phyloP scores from a whole-genome alignment of 2,329 filamentous ascomycete genomes.

The Herpotrichia juniperi region DNA sequence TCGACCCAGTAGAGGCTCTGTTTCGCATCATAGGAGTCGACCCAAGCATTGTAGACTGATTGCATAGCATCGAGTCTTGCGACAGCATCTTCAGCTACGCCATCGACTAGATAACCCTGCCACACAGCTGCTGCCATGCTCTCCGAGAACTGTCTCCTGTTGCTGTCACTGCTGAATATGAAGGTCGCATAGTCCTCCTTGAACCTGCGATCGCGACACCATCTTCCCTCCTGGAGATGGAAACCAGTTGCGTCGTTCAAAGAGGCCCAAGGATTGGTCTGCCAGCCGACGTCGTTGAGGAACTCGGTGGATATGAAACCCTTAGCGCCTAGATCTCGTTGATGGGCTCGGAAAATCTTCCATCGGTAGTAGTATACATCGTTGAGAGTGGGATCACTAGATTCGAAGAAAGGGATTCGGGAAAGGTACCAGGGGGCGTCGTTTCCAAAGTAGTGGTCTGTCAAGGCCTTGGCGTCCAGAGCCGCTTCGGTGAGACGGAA shows the following conservation, averaged over 20 bases:
- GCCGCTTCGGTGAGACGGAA: conserved; percentile 10
- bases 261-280: conserved; percentile 49
- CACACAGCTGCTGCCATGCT: conserved; percentile 51
- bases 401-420: conserved; percentile 49
- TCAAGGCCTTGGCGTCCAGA: conserved; percentile 34
- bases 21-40: conserved; percentile 46
- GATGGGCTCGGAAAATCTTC: conserved; percentile 52
- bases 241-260: conserved; percentile 54
- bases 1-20: conserved; percentile 53
- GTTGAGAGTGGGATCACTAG: conserved; percentile 44
- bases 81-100: conserved; percentile 39
- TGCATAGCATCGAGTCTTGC: conserved; percentile 45
- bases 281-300: conserved; percentile 52
- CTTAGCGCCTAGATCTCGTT: conserved; percentile 50
- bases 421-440: conserved; percentile 49
- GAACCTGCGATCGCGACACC: conserved; percentile 52
- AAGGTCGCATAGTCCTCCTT: conserved; percentile 52
- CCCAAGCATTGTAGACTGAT: conserved; percentile 45
- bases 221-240: conserved; percentile 52
- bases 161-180: conserved; percentile 47
- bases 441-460: conserved; percentile 47
- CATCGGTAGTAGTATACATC: conserved; percentile 56
- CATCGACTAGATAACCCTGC: conserved; percentile 51
- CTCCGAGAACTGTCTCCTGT: conserved; percentile 53
- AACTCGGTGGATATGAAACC: conserved; percentile 56